A percentile compares a stretch with the other conserved stretches of the same genome.
These are phyloP conservation scores for Lentinula guzmanii DNA, from an alignment of 768 basidiomycete species.

Conservation along the genomic window DNA sequence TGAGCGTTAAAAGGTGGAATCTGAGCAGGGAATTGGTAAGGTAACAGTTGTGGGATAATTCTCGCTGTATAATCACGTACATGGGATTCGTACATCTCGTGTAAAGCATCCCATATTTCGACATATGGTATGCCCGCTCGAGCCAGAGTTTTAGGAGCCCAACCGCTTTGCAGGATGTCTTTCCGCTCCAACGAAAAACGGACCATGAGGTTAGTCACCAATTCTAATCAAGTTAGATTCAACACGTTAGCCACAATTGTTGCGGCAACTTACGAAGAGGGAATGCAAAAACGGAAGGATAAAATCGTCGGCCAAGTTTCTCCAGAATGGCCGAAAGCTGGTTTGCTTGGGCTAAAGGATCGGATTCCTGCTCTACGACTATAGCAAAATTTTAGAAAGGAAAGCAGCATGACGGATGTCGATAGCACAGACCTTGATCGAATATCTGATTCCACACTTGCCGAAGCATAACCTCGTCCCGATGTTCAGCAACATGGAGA, in stretches of 20 bases:
- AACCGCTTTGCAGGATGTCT: slow-evolving; percentile 60
- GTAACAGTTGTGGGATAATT: slow-evolving; percentile 1
- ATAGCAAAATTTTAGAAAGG: background rate
- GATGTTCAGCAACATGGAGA: slow-evolving; percentile 89
- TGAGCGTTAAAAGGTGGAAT: slow-evolving; percentile 82
- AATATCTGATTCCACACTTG: slow-evolving; percentile 90
- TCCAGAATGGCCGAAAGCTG: slow-evolving; percentile 58
- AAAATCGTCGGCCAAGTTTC: slow-evolving; percentile 78
- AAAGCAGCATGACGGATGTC: background rate
- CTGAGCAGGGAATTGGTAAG: slow-evolving; percentile 25
- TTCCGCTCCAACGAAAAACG: slow-evolving; percentile 62
- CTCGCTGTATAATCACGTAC: slow-evolving; percentile 33
- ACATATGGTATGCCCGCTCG: slow-evolving; percentile 78
- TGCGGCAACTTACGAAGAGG: slow-evolving; percentile 63
- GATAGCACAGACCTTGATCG: slow-evolving; percentile 54
- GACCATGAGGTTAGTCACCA: slow-evolving; percentile 70
- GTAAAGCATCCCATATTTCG: slow-evolving; percentile 81
- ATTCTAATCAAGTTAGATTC: slow-evolving; percentile 40
- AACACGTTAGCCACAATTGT: background rate
- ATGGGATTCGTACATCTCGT: slow-evolving; percentile 85
- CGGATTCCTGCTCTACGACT: slow-evolving; percentile 55
- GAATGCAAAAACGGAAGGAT: slow-evolving; percentile 87
- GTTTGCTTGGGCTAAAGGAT: slow-evolving; percentile 51
- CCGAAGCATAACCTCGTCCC: slow-evolving; percentile 73
- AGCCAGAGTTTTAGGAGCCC: slow-evolving; percentile 74